Base-by-base conservation (phyloP, 169 alveolate species). In the Plasmodium sp. region DNA sequence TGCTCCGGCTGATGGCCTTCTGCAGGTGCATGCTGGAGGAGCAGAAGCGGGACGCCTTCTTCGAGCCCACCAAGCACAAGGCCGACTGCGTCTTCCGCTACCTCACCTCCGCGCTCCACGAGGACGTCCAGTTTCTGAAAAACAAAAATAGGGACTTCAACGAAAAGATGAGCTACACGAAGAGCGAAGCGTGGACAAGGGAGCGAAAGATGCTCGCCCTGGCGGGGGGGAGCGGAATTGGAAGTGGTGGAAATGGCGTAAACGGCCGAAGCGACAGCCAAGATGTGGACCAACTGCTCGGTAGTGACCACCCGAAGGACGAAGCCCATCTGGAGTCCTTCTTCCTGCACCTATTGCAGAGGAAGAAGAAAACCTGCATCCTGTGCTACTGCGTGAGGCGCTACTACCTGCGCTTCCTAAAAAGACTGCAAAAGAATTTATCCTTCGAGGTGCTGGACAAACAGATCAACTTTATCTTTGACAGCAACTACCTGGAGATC, bases 321-420 rank as follows among this genome's bases (percentile, higher is more conserved):
- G 86, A 84, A 4, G 82, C 81, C 48, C 33, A 54, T 48, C 48
- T 92, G 95, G 92, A 92, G 33, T n/a, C n/a, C 31, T 92, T 92
- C 77, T 45, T 92, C 16, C 43, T 82, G 56, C 56, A 82, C 54
- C 75, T 92, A 45, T 62, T 92, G 18, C 83, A 92, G 12, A 72
- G 31, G 12, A 92, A 82, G 43, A 81, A 54, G 54, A 82, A 92
- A 81, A 82, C 92, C 27, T 92, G 95, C 75, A 54, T 92, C 82
- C 75, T 92, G 45, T 92, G 95, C 51, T 81, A 75, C 72, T 92
- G 92, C 33, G 51, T 92, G n/a, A 81, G 95, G 33, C 73, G 80
- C 14, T 92, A 92, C 41, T 92, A 92, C 54, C 36, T 82, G 51
- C 36, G 83, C 1, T 67, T 92, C 48, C 79, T 92, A 72, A 81